These are phyloP conservation scores for Wickerhamomyces sp. DNA, from an alignment of 1,139 yeast species.

Conservation along the genomic window DNA sequence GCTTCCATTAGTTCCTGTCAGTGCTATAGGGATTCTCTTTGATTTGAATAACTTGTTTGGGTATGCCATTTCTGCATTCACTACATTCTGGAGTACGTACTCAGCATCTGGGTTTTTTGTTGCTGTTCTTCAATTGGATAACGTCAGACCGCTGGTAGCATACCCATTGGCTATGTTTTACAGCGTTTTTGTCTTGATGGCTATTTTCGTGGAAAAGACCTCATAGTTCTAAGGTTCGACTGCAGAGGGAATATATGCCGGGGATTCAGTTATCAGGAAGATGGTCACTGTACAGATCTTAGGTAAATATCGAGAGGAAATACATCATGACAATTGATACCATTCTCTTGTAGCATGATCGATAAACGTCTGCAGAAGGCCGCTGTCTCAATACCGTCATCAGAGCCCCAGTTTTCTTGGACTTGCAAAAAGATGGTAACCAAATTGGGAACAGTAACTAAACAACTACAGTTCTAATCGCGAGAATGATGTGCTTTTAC, in stretches of 20 bases:
- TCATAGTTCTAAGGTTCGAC: background rate
- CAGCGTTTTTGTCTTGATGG: conserved; percentile 93
- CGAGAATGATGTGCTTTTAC: too few relatives aligned
- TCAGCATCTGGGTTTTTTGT: conserved; percentile 94
- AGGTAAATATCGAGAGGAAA: too few relatives aligned
- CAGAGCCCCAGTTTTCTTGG: too few relatives aligned
- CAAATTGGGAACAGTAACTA: background rate
- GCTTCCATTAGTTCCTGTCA: conserved; percentile 78
- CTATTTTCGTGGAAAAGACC: conserved; percentile 60
- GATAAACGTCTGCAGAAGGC: too few relatives aligned
- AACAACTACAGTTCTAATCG: too few relatives aligned
- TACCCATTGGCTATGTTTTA: conserved; percentile 92
- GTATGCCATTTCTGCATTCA: conserved; percentile 59
- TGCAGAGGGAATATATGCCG: too few relatives aligned
- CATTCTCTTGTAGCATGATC: too few relatives aligned
- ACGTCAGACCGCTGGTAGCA: conserved; percentile 87
- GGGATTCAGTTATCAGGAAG: too few relatives aligned
- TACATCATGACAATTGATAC: too few relatives aligned
- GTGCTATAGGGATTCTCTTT: conserved; percentile 62
- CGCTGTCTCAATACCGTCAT: too few relatives aligned
- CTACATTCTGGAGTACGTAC: conserved; percentile 92
- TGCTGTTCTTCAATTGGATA: conserved; percentile 73
- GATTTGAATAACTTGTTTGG: conserved; percentile 74
- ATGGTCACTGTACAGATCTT: too few relatives aligned
- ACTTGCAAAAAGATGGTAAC: too few relatives aligned